Conservation (phyloP, 257 asterid species). For the Scutellaria galericulata region DNA sequence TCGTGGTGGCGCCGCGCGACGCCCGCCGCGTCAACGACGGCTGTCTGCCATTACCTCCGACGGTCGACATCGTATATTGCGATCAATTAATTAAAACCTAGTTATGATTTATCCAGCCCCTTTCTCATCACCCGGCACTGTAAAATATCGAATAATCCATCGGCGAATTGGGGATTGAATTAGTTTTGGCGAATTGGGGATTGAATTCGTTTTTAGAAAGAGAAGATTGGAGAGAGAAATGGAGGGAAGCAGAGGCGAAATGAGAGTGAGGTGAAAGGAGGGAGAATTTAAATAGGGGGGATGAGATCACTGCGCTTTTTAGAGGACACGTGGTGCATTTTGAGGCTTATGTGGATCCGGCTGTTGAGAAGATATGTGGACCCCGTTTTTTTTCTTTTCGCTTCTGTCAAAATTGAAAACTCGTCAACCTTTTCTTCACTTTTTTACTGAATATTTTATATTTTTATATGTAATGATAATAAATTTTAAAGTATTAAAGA, state of each 20-base stretch:
- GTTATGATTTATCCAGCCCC: too few relatives aligned
- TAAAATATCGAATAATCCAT: constrained; percentile 4
- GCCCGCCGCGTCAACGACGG: constrained; percentile 73
- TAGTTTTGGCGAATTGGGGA: too few relatives aligned
- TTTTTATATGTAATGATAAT: too few relatives aligned
- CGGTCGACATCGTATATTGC: constrained; percentile 42
- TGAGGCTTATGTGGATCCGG: constrained; percentile 26
- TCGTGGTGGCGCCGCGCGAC: constrained; percentile 88
- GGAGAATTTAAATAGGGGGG: constrained; percentile 36
- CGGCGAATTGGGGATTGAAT: neutral
- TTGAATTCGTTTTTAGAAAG: constrained; percentile 10
- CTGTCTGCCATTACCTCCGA: constrained; percentile 49
- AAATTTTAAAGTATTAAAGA: too few relatives aligned
- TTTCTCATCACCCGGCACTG: neutral
- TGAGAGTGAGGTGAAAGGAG: constrained; percentile 16
- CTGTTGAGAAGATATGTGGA: constrained; percentile 35
- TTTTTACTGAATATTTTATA: neutral
- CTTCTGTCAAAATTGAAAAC: constrained; percentile 24
- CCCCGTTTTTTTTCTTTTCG: constrained; percentile 24
- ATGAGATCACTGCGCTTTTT: neutral
- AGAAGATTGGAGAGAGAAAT: neutral
- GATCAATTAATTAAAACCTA: neutral
- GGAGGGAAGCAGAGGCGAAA: neutral
- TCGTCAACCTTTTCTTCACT: neutral
- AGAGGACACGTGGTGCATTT: constrained; percentile 28